phyloP scores from a whole-genome alignment of 257 asterid genomes.

The Solanum medicagineum region DNA sequence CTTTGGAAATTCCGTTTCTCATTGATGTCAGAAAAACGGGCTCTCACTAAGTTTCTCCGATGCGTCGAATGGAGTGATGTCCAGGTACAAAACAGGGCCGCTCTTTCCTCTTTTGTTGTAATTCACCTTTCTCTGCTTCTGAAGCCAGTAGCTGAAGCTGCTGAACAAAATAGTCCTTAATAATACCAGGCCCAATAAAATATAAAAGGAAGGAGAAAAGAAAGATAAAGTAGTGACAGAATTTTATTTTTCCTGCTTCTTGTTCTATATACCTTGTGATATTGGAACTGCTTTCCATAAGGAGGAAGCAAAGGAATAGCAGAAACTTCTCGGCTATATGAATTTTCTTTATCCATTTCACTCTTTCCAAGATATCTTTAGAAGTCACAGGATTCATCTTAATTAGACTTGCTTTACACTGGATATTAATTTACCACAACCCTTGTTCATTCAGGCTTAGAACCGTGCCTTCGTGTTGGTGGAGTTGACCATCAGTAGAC shows the following conservation, averaged over 20 bases:
- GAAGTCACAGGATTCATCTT: not conserved
- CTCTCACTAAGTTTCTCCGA: constrained; percentile 80
- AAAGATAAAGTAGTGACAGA: not conserved
- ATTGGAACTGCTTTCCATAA: not conserved
- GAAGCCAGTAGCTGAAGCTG: not conserved
- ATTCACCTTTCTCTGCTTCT: not conserved
- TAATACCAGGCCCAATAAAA: not conserved
- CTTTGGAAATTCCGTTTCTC: constrained; percentile 97
- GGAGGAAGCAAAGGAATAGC: not conserved
- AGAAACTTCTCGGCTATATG: not conserved
- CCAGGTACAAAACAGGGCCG: constrained; percentile 40
- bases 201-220: not conserved
- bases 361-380: not conserved
- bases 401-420: not conserved
- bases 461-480: not conserved
- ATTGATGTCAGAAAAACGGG: constrained; percentile 91
- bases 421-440: not conserved
- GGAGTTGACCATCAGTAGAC: not conserved
- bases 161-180: not conserved
- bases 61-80: constrained; percentile 99
- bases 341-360: not conserved
- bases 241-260: not conserved
- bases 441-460: not conserved
- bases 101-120: not conserved
- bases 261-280: not conserved